A percentile compares a stretch with the other conserved stretches of the same genome.
Evolutionary conservation across 305 asterid species (phyloP).

Genomic region (Plantago coronopus): DNA sequence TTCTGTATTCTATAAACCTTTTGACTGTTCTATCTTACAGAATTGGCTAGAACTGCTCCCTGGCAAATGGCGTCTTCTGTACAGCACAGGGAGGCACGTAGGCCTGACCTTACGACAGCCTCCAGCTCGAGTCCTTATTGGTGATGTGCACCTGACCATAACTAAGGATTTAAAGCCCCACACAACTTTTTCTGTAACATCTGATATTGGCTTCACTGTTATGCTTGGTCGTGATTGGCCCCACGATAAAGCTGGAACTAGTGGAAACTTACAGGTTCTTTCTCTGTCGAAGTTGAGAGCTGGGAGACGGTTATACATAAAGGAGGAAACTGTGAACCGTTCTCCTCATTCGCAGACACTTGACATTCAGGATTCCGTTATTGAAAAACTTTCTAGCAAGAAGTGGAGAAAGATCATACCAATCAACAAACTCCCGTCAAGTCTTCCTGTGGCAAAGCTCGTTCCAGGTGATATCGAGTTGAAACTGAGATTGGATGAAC

Average conservation of each 20-base stretch:
- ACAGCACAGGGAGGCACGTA: slow-evolving; percentile 80
- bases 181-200: slow-evolving; percentile 55
- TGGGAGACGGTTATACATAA: slow-evolving; percentile 70
- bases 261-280: slow-evolving; percentile 49
- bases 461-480: slow-evolving; percentile 49
- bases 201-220: slow-evolving; percentile 60
- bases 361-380: slow-evolving; percentile 42
- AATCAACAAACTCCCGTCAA: slow-evolving; percentile 62
- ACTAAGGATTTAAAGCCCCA: slow-evolving; percentile 47
- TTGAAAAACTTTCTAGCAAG: slow-evolving; percentile 58
- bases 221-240: slow-evolving; percentile 65
- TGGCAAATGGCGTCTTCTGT: slow-evolving; percentile 93
- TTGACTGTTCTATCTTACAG: slow-evolving; percentile 39
- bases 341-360: slow-evolving; percentile 31
- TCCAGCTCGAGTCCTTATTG: slow-evolving; percentile 58
- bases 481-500: slow-evolving; percentile 55
- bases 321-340: slow-evolving; percentile 41
- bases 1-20: background rate
- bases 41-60: slow-evolving; percentile 73
- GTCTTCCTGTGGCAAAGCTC: slow-evolving; percentile 77
- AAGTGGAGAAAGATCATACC: slow-evolving; percentile 71
- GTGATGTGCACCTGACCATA: slow-evolving; percentile 58
- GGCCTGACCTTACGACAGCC: slow-evolving; percentile 90
- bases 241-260: slow-evolving; percentile 73
- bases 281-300: slow-evolving; percentile 65